Evolutionary conservation across 306 rosid genomes (phyloP), one percentile per base, ranked within the genome.

Genomic region (Prunus padus): DNA sequence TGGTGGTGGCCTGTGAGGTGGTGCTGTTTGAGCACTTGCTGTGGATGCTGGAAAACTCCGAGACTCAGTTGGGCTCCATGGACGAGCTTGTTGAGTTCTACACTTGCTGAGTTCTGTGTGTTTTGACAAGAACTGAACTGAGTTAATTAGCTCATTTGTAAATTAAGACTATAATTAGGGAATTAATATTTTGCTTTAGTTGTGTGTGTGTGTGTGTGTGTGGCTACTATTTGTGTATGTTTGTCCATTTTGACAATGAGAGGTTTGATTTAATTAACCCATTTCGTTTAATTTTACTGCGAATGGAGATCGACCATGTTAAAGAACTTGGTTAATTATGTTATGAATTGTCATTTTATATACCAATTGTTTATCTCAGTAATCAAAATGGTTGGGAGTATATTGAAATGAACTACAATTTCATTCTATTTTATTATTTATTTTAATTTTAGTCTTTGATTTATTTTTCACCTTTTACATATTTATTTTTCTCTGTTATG

Each of bases 11-110:
- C 0, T 91, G 98, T 65, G 97, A 94, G 81, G 97, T 94, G 54
- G 98, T 94, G 62, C 74, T 94, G 86, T 94, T 94, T 19, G 97
- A 94, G 78, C 98, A 94, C 82, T 77, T 94, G 83, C 67, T 94
- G 49, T 94, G 98, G 98, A 92, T 94, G 95, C 90, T 94, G 15
- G 89, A 91, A 60, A 87, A 89, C 76, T 79, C 79, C 2, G 97
- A 81, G 75, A 77, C 81, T 11, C 96, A 88, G 69, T 46, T 94
- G 88, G 97, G 96, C 19, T 88, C 92, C 80, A 83, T 86, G 87
- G 93, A 92, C 18, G 97, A 94, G 77, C 81, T 94, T 37, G 97
- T 88, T 45, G 89, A 90, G 74, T 88, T 94, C 86, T 94, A 94
- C 83, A 86, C 86, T 56, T 89, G 89, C 68, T 89, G 83, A 88